A percentile compares a stretch with the other conserved stretches of the same genome.
These are phyloP conservation scores for Peterozyma toletana DNA, from an alignment of 805 yeast species.

Conservation along the genomic window DNA sequence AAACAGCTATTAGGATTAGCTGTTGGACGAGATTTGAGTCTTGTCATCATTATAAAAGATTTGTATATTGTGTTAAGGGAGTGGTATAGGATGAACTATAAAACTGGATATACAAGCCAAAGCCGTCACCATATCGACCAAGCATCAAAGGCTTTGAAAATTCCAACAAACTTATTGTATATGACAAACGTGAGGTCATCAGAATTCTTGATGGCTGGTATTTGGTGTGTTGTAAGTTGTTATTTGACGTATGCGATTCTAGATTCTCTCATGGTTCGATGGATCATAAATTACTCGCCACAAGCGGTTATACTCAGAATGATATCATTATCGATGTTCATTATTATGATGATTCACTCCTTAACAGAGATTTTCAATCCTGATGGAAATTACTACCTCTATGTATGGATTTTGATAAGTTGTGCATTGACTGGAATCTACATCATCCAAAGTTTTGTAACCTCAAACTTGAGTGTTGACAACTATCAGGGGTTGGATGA, in stretches of 20 bases:
- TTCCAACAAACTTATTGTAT: constrained; percentile 9
- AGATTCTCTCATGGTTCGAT: constrained; percentile 85
- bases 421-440: constrained; percentile 75
- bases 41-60: constrained; percentile 26
- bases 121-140: not conserved
- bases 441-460: constrained; percentile 81
- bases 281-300: constrained; percentile 88
- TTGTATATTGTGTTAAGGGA: constrained; percentile 17
- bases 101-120: constrained; percentile 7
- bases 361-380: constrained; percentile 64
- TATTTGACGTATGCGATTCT: constrained; percentile 77
- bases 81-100: constrained; percentile 16
- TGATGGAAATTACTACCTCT: constrained; percentile 66
- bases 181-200: constrained; percentile 61
- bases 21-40: constrained; percentile 69
- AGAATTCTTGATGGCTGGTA: constrained; percentile 72
- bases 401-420: constrained; percentile 88
- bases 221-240: constrained; percentile 92
- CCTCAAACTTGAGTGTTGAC: constrained; percentile 56
- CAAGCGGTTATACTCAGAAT: constrained; percentile 85
- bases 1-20: constrained; percentile 72
- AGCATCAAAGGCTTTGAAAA: not conserved
- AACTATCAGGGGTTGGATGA: constrained; percentile 19
- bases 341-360: constrained; percentile 64
- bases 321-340: constrained; percentile 70